A percentile compares a stretch with the other conserved stretches of the same genome.
Conservation (phyloP, 192 early-diverging fungal species). For the Coemansia sp. region DNA sequence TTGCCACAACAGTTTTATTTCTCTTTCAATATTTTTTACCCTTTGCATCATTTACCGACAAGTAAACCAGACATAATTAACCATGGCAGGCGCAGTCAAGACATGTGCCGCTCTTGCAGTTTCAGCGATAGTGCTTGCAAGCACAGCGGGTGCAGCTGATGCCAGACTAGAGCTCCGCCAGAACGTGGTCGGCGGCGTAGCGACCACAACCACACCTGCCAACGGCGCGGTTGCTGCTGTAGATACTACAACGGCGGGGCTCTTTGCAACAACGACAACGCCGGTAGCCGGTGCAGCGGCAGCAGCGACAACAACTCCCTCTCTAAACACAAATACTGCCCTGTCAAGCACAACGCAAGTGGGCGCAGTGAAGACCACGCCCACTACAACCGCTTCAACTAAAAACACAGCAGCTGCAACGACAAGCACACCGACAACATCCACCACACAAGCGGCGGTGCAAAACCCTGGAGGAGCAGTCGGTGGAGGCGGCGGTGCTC, state of each 20-base stretch:
- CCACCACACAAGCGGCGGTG: conserved; percentile 1
- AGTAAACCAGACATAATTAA: background rate
- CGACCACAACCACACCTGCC: conserved; percentile 1
- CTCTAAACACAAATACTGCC: background rate
- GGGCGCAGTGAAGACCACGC: conserved; percentile 8
- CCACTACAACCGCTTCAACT: background rate
- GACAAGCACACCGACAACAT: background rate
- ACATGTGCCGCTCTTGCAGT: background rate
- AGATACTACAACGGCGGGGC: background rate
- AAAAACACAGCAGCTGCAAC: background rate
- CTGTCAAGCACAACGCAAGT: background rate
- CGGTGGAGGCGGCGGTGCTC: conserved; percentile 34
- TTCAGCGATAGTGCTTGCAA: conserved; percentile 4
- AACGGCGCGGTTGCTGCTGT: conserved; percentile 3
- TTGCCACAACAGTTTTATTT: background rate
- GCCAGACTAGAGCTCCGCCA: conserved; percentile 3
- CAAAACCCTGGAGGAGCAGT: conserved; percentile 23
- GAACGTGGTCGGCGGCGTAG: conserved; percentile 4
- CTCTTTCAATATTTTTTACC: background rate
- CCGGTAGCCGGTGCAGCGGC: background rate
- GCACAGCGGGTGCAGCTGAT: conserved; percentile 3
- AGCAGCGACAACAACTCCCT: conserved; percentile 6
- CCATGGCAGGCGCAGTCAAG: conserved; percentile 6
- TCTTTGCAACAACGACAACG: conserved; percentile 3
- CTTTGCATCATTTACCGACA: background rate